A percentile compares a stretch with the other conserved stretches of the same genome.
These are phyloP conservation scores for Parasitella parasitica DNA, from an alignment of 371 early-diverging fungal genomes.

Conservation along the genomic window DNA sequence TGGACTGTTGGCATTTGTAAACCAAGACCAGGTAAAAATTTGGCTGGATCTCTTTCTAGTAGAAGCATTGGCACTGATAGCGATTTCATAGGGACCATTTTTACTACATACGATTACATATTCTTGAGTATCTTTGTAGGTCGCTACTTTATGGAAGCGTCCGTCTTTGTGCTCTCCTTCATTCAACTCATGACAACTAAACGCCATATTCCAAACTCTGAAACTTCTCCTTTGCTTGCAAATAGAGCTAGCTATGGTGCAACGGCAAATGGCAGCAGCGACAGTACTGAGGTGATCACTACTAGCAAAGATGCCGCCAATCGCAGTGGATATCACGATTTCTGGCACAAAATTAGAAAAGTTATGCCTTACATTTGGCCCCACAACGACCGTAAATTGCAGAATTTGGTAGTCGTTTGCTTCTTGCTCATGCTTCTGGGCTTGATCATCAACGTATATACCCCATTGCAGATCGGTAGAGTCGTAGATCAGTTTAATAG, in stretches of 20 bases:
- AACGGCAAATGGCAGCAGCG: background rate
- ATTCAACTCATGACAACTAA: constrained; percentile 30
- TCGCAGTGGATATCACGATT: constrained; percentile 40
- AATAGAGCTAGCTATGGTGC: constrained; percentile 20
- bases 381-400: constrained; percentile 58
- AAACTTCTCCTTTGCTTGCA: constrained; percentile 10
- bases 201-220: constrained; percentile 2
- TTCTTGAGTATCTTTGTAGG: constrained; percentile 33
- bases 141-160: constrained; percentile 32
- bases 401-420: constrained; percentile 69
- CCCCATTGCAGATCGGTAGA: constrained; percentile 79
- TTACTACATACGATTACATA: constrained; percentile 35
- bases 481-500: constrained; percentile 67
- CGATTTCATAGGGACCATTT: constrained; percentile 11
- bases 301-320: constrained; percentile 12
- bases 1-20: constrained; percentile 37
- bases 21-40: constrained; percentile 34
- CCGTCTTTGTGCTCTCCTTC: constrained; percentile 23
- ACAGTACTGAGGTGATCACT: background rate
- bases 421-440: constrained; percentile 72
- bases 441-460: constrained; percentile 80
- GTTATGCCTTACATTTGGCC: constrained; percentile 90
- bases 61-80: background rate
- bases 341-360: constrained; percentile 55
- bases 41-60: background rate